phyloP scores from a whole-genome alignment of 257 asterid species.

The Knoxia roxburghii region DNA sequence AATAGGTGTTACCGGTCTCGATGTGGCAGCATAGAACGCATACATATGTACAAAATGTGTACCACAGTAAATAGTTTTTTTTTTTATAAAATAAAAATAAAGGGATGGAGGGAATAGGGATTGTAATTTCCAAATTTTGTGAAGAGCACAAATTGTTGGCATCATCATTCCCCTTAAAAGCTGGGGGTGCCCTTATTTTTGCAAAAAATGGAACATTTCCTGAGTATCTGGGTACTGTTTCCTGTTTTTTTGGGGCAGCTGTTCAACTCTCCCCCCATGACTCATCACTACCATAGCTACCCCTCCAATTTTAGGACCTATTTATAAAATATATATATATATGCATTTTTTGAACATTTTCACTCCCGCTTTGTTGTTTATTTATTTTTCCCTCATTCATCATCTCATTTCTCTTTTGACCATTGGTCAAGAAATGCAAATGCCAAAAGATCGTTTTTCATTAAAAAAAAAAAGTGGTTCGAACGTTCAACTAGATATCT shows the following conservation, averaged over 20 bases:
- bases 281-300: too few relatives aligned
- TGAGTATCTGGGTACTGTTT: slow-evolving; percentile 26
- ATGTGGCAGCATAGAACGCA: slow-evolving; percentile 15
- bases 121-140: not conserved
- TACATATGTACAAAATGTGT: not conserved
- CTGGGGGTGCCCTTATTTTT: slow-evolving; percentile 13
- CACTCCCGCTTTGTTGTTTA: not conserved
- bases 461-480: too few relatives aligned
- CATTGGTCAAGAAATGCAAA: too few relatives aligned
- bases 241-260: slow-evolving; percentile 23
- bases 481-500: too few relatives aligned
- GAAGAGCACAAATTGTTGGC: not conserved
- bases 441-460: too few relatives aligned
- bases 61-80: too few relatives aligned
- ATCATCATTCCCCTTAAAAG: slow-evolving; percentile 15
- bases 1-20: slow-evolving; percentile 18
- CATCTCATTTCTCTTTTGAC: too few relatives aligned
- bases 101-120: too few relatives aligned
- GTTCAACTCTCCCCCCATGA: not conserved
- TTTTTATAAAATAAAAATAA: too few relatives aligned
- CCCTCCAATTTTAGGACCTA: not conserved
- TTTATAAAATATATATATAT: not conserved
- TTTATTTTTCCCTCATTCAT: too few relatives aligned
- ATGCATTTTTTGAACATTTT: too few relatives aligned
- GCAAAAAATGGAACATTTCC: slow-evolving; percentile 14